Percentiles rank a stretch among this genome's conserved stretches.
These are phyloP conservation scores for Geotrichum siamense DNA, from an alignment of 1,139 yeast species.

Conservation along the genomic window DNA sequence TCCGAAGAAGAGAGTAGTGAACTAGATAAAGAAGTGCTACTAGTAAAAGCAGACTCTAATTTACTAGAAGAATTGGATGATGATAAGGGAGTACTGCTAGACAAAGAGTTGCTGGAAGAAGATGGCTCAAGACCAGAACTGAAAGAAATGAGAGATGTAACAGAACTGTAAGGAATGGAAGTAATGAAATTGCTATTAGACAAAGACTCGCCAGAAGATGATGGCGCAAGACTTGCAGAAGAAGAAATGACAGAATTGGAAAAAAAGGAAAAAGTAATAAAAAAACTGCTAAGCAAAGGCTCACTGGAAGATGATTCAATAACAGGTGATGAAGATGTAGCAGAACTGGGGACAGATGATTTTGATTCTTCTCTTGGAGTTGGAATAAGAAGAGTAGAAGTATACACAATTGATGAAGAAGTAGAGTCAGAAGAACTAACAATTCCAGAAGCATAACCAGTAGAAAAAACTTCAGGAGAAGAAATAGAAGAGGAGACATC, in stretches of 20 bases:
- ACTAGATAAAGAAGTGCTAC: not conserved
- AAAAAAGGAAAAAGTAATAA: conserved; percentile 7
- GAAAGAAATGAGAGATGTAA: too few relatives aligned
- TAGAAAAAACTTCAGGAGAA: not conserved
- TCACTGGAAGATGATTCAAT: conserved; percentile 13
- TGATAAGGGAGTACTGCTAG: too few relatives aligned
- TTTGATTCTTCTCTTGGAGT: not conserved
- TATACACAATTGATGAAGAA: not conserved
- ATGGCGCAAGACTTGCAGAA: too few relatives aligned
- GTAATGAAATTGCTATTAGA: too few relatives aligned
- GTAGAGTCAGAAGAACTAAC: not conserved
- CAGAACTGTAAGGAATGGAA: too few relatives aligned
- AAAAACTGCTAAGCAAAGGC: conserved; percentile 14
- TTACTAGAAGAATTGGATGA: not conserved
- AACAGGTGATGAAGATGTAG: not conserved
- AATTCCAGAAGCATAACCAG: not conserved
- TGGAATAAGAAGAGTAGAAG: not conserved
- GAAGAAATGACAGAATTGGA: not conserved
- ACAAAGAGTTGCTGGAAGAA: too few relatives aligned
- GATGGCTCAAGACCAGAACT: too few relatives aligned
- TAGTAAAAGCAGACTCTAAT: not conserved
- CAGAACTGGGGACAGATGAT: not conserved
- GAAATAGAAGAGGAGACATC: not conserved
- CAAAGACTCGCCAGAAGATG: too few relatives aligned
- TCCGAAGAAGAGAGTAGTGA: conserved; percentile 1